Base-by-base conservation (phyloP, 1,139 yeast genomes). In the Yamadazyma songkhlaensis region DNA sequence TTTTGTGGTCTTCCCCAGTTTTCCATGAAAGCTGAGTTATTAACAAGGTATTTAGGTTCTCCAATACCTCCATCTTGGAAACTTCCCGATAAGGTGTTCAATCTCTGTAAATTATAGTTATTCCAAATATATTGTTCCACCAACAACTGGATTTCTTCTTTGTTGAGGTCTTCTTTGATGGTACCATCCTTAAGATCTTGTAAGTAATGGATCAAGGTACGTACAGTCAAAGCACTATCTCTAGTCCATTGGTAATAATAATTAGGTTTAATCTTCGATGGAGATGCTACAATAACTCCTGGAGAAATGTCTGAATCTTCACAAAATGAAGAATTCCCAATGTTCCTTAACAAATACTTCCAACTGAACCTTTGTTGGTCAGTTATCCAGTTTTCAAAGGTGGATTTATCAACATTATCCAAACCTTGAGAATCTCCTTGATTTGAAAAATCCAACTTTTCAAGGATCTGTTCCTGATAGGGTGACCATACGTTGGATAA, bases 1-100 rank as follows among this genome's bases (percentile, higher is more conserved):
- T 88, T 74, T 60, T 90, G 98, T 1, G 98, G 98, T 49, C 98
- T 72, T 2, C 97, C 97, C 98, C 97, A 90, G 29, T 65, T 56
- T 2, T 67, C 79, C 11, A 61, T 57, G 50, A 84, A 90, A 1
- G 84, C 68, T 0, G 76, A 53, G 22, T 84, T 81, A 54, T 87
- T 75, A 3, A 81, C 79, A 54, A 73, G 58, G 52, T 84, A 89
- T 56, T 90, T 90, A 4, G 97, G 97, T 55, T 90, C 97, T 1
- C 97, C 97, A 26, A 90, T 67, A 3, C 89, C 89, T 1, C 44
- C 42, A 38, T 67, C 71, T 30, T 64, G 66, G 54, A 81, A 81
- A 1, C 62, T 56, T 0, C 97, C 97, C 12, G 89, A 80, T 26
- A 74, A 77, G 54, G 88, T 90, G 32, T 70, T 64, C 2, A 74